These are phyloP conservation scores for Exophiala sp. DNA, from an alignment of 2,329 filamentous ascomycete genomes.

Conservation along the genomic window DNA sequence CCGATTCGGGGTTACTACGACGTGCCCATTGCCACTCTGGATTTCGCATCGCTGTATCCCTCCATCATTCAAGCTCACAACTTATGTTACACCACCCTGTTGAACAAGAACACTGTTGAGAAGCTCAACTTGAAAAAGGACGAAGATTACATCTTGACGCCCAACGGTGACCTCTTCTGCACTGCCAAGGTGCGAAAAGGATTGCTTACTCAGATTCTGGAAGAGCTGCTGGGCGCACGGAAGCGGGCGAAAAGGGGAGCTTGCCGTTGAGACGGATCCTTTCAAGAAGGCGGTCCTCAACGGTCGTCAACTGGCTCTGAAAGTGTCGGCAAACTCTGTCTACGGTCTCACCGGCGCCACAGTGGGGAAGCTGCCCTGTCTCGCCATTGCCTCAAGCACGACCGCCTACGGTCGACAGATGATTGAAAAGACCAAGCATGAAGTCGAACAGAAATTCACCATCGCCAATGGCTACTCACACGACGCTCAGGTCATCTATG, in stretches of 20 bases:
- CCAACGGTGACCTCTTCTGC: conserved; percentile 88
- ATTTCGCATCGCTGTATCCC: conserved; percentile 97
- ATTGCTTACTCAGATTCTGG: conserved; percentile 86
- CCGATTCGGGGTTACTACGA: conserved; percentile 89
- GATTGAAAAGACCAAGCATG: conserved; percentile 97
- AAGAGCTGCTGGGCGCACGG: conserved; percentile 83
- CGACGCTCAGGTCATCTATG: conserved; percentile 95
- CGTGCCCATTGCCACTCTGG: conserved; percentile 88
- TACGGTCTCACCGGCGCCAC: conserved; percentile 96
- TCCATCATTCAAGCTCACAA: conserved; percentile 99
- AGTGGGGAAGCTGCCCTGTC: conserved; percentile 88
- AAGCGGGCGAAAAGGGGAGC: conserved; percentile 89
- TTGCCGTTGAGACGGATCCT: conserved; percentile 81
- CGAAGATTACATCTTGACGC: conserved; percentile 93
- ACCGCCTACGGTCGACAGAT: conserved; percentile 96
- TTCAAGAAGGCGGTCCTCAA: conserved; percentile 98
- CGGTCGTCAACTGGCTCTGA: conserved; percentile 90
- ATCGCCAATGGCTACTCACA: conserved; percentile 92
- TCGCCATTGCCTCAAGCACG: conserved; percentile 92
- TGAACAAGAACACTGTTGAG: conserved; percentile 72
- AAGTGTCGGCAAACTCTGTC: conserved; percentile 94
- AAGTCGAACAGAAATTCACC: conserved; percentile 83
- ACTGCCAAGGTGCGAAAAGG: conserved; percentile 86
- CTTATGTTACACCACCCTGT: conserved; percentile 89
- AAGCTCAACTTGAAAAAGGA: conserved; percentile 73